Base-by-base conservation (phyloP, 2,329 filamentous ascomycete species). In the Apiospora aurea region DNA sequence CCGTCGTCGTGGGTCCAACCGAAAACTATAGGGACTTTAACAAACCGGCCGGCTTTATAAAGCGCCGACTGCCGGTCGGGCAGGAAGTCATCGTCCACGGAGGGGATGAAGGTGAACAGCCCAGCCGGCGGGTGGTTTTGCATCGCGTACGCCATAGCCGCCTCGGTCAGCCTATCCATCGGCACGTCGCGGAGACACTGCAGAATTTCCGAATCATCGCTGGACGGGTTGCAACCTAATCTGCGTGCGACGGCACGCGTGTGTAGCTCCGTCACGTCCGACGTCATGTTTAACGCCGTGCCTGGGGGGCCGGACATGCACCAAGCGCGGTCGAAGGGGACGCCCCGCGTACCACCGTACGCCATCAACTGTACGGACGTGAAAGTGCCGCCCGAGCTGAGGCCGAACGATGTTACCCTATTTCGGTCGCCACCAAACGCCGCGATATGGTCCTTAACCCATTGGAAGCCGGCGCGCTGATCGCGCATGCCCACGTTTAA, bases 401-500 rank as follows among this genome's bases (percentile, higher is more conserved):
- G 84, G 0, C 89, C 88, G 76, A 83, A 83, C 43, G 89, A 84
- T 29, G 82, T 82, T 72, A 87, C 86, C 18, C 80, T 77, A 4
- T 76, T 71, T 2, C 78, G 77, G 73, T 86, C 83, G 44, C 87
- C 87, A 70, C 86, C 85, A 73, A 88, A 88, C 5, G 78, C 78
- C 8, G 74, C 80, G 49, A 88, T 84, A 75, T 88, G 87, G 72
- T 83, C 79, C 51, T 81, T 81, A 0, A 87, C 78, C 87, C 87
- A 89, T 78, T 87, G 84, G 0, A 88, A 77, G 0, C 85, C 86
- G 26, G 81, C 76, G 13, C 86, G 83, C 75, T 88, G 86, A 76
- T 90, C 87, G 4, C 84, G 80, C 3, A 88, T 77, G 0, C 85
- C 87, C 11, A 86, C 73, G 71, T 88, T 89, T 41, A 79, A 47